These are phyloP conservation scores for Colletotrichum sp. DNA, from an alignment of 2,329 filamentous ascomycete species.

Conservation along the genomic window DNA sequence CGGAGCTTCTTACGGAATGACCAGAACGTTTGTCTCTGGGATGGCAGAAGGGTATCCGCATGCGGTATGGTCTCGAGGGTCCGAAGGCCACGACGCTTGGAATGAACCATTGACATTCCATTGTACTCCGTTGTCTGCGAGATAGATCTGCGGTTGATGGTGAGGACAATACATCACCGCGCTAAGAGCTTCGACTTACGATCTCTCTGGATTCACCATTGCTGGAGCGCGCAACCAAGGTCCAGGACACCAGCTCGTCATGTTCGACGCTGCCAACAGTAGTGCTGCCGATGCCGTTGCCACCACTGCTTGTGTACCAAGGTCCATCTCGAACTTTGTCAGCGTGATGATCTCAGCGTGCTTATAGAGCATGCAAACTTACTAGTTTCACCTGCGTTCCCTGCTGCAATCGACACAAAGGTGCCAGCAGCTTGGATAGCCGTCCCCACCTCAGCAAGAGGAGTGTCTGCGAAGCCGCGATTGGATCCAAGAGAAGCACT, in stretches of 20 bases:
- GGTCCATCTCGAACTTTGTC: background rate
- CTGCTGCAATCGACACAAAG: background rate
- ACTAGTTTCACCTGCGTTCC: background rate
- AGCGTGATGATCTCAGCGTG: background rate
- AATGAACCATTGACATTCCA: background rate
- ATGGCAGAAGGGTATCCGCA: background rate
- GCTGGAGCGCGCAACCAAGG: background rate
- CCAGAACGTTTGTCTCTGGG: background rate
- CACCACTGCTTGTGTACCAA: background rate
- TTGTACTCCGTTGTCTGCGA: background rate
- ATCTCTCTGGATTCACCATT: background rate
- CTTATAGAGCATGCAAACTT: background rate
- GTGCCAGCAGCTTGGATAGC: background rate
- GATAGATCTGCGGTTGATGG: background rate
- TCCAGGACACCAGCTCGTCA: background rate
- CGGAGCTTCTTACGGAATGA: background rate
- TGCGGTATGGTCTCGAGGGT: background rate
- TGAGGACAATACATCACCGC: background rate
- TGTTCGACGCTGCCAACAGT: slow-evolving; percentile 1
- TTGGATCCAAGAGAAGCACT: slow-evolving; percentile 29
- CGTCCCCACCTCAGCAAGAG: background rate
- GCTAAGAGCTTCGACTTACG: background rate
- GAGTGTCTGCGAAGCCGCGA: slow-evolving; percentile 27
- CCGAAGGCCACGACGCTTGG: background rate
- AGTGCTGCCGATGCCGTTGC: background rate